Evolutionary conservation across 2,329 filamentous ascomycete genomes (phyloP).

Genomic region (Colletotrichum endophyticum): DNA sequence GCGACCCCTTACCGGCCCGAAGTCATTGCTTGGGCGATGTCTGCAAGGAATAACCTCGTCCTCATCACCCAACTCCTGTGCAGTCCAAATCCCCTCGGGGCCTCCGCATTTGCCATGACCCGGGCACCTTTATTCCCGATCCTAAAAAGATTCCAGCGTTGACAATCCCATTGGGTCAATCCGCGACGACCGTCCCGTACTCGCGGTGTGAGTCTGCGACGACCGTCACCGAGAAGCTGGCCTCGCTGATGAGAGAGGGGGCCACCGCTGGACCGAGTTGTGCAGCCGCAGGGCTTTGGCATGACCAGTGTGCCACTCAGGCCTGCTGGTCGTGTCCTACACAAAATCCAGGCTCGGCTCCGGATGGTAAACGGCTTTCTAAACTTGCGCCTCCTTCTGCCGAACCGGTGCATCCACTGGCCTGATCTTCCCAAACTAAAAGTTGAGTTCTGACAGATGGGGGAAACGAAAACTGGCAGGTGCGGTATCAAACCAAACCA

Average conservation of each 20-base stretch:
- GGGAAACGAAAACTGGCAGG: background rate
- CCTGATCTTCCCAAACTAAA: slow-evolving; percentile 1
- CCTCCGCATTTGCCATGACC: background rate
- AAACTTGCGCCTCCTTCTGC: background rate
- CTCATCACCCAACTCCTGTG: background rate
- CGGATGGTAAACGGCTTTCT: background rate
- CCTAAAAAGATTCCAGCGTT: background rate
- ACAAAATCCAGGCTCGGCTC: background rate
- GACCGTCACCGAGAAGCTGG: background rate
- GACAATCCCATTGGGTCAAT: background rate
- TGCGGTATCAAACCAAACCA: background rate
- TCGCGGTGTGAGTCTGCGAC: background rate
- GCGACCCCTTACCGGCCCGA: slow-evolving; percentile 2
- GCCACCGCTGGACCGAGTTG: slow-evolving; percentile 10
- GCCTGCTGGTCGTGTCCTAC: background rate
- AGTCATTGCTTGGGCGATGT: background rate
- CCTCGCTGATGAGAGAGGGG: background rate
- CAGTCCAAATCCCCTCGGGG: background rate
- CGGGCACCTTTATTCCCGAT: background rate
- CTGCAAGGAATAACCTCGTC: slow-evolving; percentile 1
- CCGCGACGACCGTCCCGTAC: background rate
- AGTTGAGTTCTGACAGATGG: slow-evolving; percentile 12
- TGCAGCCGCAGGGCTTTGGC: background rate
- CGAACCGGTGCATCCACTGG: background rate
- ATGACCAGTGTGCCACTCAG: background rate